Evolutionary conservation across 306 rosid genomes (phyloP), one percentile per base, ranked within the genome.

Genomic region (Castanopsis chinensis): DNA sequence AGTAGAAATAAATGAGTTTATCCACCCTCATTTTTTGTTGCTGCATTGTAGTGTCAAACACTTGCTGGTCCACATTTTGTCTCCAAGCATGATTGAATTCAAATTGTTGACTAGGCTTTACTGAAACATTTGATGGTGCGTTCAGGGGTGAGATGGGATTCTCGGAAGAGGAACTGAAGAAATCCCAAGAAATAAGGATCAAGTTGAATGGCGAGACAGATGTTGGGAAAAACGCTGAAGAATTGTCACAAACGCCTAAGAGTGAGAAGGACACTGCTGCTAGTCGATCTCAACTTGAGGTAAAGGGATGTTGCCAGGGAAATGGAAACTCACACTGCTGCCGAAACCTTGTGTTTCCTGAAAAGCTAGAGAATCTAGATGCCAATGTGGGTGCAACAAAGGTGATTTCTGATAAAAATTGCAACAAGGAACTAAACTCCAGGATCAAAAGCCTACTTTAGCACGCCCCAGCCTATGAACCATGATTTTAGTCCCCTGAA

Each of bases 121-220:
- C 41, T 35, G 9, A 35, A 58, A 59, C 82, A 33, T 69, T 28
- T 72, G 56, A 54, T 73, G 33, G 35, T 82, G 61, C 13, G 67
- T 76, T 76, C 86, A 94, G 98, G 88, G 98, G 98, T 59, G 97
- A 91, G 85, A 91, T 94, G 98, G 97, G 97, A 76, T 91, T 92
- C 83, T 86, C 93, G 15, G 91, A 89, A 84, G 90, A 88, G 23
- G 89, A 92, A 74, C 98, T 92, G 74, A 86, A 76, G 72, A 76
- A 76, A 70, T 76, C 80, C 75, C 95, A 81, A 78, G 92, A 94
- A 79, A 84, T 54, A 59, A 87, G 97, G 84, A 85, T 86, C 82
- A 79, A 82, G 71, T 78, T 85, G 41, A 87, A 84, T 75, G 88
- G 88, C 6, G 65, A 81, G 28, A 65, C 85, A 67, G 82, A 77